These are phyloP conservation scores for Wickerhamomyces queroliae DNA, from an alignment of 805 yeast species.

Conservation along the genomic window DNA sequence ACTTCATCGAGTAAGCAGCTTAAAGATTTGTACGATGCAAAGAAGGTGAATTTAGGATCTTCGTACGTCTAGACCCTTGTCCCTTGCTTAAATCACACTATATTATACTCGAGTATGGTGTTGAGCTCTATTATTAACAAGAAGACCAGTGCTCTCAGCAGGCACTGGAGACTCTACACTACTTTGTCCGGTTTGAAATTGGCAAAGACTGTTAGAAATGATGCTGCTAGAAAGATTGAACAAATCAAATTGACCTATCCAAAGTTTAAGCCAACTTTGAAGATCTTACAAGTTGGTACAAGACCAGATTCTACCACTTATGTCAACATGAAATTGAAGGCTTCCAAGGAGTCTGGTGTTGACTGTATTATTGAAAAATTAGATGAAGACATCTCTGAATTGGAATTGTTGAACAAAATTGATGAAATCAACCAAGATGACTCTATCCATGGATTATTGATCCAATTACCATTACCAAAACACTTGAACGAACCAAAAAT, in stretches of 20 bases:
- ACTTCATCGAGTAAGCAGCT: neutral
- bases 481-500: slow-evolving; percentile 63
- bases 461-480: slow-evolving; percentile 72
- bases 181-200: slow-evolving; percentile 42
- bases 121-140: neutral
- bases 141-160: slow-evolving; percentile 8
- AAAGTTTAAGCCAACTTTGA: slow-evolving; percentile 56
- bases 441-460: slow-evolving; percentile 63
- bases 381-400: slow-evolving; percentile 51
- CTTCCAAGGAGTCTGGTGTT: slow-evolving; percentile 67
- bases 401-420: slow-evolving; percentile 48
- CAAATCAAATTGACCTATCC: slow-evolving; percentile 32
- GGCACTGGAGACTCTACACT: slow-evolving; percentile 19
- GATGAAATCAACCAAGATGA: slow-evolving; percentile 50
- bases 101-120: neutral
- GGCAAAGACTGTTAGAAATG: slow-evolving; percentile 38
- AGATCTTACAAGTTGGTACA: slow-evolving; percentile 72
- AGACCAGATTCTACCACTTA: slow-evolving; percentile 80
- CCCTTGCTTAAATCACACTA: neutral
- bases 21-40: neutral
- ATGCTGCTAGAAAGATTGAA: slow-evolving; percentile 33
- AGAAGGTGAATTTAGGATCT: neutral
- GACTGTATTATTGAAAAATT: slow-evolving; percentile 54
- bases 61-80: neutral
- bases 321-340: slow-evolving; percentile 74